These are phyloP conservation scores for Wallacemonas collosoma DNA, from an alignment of 208 protist species.

Conservation along the genomic window DNA sequence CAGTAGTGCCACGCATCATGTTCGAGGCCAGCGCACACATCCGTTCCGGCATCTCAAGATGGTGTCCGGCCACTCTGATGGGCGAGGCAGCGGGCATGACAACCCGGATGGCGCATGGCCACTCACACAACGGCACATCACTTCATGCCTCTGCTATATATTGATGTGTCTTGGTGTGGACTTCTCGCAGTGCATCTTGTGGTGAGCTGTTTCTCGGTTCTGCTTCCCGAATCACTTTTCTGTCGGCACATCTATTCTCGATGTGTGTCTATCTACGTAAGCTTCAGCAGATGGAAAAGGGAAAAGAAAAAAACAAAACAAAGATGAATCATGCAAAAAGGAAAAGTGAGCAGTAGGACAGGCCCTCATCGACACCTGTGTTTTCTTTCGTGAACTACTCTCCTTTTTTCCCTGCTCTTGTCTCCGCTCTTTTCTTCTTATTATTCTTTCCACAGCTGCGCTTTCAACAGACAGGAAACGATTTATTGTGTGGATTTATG, in stretches of 20 bases:
- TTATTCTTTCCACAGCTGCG: too few relatives aligned
- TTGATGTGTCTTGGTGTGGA: too few relatives aligned
- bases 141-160: too few relatives aligned
- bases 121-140: too few relatives aligned
- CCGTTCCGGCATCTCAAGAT: too few relatives aligned
- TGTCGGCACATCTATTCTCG: background rate
- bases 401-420: background rate
- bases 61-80: too few relatives aligned
- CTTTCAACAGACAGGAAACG: background rate
- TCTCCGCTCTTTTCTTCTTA: too few relatives aligned
- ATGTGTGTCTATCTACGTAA: constrained; percentile 3
- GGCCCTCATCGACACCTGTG: background rate
- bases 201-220: constrained; percentile 20
- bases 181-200: background rate
- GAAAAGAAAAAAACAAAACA: constrained; percentile 2
- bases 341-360: background rate
- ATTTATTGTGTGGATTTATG: background rate
- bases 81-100: too few relatives aligned
- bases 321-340: background rate
- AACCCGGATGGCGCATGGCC: too few relatives aligned
- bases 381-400: background rate
- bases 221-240: constrained; percentile 10
- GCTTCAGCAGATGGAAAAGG: background rate
- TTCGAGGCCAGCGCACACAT: too few relatives aligned
- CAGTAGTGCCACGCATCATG: too few relatives aligned